Base-by-base conservation (phyloP, 805 yeast species). In the Alloascoidea africana region DNA sequence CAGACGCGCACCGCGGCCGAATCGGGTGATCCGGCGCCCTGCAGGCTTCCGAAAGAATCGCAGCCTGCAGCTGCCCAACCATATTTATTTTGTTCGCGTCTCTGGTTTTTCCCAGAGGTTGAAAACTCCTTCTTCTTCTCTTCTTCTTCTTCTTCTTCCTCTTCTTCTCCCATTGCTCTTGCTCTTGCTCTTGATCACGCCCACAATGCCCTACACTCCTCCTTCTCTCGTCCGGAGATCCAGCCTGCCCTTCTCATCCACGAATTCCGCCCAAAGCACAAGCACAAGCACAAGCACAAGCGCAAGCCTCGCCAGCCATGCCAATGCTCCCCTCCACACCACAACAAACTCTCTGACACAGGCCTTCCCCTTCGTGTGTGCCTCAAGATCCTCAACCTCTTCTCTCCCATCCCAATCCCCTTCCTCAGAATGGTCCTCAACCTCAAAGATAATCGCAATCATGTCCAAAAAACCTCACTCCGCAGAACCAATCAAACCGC, bases 391-490 rank as follows among this genome's bases (percentile, higher is more conserved):
- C 30, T 23, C n/a, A n/a, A 23, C n/a, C 30, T 23, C 30, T 23
- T 23, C n/a, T 23, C 30, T 8, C 13, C 30, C 30, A 8, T 23
- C 30, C 30, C 8, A n/a, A 8, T 23, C 30, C 30, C 30, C 30
- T 23, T 23, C 30, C n/a, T n/a, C 8, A 8, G 13, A 23, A 23
- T 23, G 30, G 30, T 23, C 30, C 30, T 23, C 30, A 8, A 23
- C 30, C 8, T 8, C 8, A 8, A 8, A 23, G 30, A 23, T 23
- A 8, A 23, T 23, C 13, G 13, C 8, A 23, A 23, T 23, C n/a
- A 23, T 23, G 30, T 23, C 30, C 30, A 23, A 23, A 23, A 23
- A 23, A n/a, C 30, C 30, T 8, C 30, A 23, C n/a, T 23, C 30
- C n/a, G 8, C 30, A n/a, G 30, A 23, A n/a, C 30, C 30, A 8